Evolutionary conservation across 1,139 yeast species (phyloP).

Genomic region (Spathaspora sp.): DNA sequence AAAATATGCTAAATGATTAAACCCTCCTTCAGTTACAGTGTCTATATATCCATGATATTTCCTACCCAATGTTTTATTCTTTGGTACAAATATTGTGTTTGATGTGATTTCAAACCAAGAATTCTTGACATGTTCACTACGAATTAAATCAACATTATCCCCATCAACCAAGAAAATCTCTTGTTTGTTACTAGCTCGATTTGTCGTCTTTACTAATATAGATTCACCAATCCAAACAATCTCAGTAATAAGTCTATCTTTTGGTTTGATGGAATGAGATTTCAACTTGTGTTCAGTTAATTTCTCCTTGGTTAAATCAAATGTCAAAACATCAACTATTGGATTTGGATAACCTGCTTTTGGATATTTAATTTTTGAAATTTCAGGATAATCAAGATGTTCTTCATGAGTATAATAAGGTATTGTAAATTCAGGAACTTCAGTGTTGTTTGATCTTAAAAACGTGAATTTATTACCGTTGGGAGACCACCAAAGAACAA

Average conservation of each 20-base stretch:
- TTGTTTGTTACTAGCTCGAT: constrained; percentile 44
- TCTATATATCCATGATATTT: constrained; percentile 54
- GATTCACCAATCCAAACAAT: constrained; percentile 43
- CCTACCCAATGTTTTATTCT: constrained; percentile 45
- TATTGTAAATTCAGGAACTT: constrained; percentile 51
- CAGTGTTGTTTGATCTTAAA: constrained; percentile 50
- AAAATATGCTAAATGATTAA: constrained; percentile 56
- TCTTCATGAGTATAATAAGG: constrained; percentile 52
- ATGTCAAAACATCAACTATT: constrained; percentile 38
- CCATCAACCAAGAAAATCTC: constrained; percentile 40
- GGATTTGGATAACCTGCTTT: constrained; percentile 50
- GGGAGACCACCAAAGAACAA: constrained; percentile 63
- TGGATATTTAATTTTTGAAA: constrained; percentile 42
- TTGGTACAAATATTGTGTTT: constrained; percentile 69
- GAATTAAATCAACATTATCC: constrained; percentile 26
- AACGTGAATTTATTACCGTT: constrained; percentile 47
- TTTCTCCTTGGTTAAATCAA: constrained; percentile 21
- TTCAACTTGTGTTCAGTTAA: constrained; percentile 20
- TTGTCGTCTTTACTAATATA: constrained; percentile 40
- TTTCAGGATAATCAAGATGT: constrained; percentile 41
- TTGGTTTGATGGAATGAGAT: constrained; percentile 20
- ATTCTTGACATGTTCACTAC: constrained; percentile 39
- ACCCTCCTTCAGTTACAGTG: constrained; percentile 52
- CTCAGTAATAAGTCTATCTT: constrained; percentile 38
- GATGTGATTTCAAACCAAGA: constrained; percentile 82